Evolutionary conservation across 139 green algal genomes (phyloP), one percentile per base, ranked within the genome.

Genomic region (Ettlia oleoabundans): DNA sequence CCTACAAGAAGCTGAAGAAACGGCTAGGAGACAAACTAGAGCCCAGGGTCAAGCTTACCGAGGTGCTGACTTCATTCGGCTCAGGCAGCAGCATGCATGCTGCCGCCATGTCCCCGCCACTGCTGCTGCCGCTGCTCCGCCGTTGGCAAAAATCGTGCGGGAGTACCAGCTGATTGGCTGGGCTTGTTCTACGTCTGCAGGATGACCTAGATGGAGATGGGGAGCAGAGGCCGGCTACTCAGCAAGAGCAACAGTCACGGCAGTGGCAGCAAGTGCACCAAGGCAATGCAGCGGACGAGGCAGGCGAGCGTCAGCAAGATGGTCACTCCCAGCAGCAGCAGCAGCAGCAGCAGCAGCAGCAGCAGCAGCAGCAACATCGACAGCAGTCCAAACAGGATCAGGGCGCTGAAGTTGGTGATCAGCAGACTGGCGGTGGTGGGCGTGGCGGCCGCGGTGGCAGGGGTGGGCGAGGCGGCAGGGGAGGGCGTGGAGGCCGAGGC

Each of bases 1-100:
- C 72, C 24, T 84, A 82, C n/a, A 73, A 58, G 35, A 89, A 86
- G 66, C 65, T 89, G 3, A 83, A 86, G 55, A 61, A 65, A n/a
- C 40, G 41, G 38, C 51, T 86, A 51, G n/a, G 40, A 0, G 70
- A 67, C 42, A 63, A 66, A 40, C 69, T 71, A 4, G n/a, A 52
- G 43, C 52, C 68, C 1, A 22, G 24, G 9, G 4, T 28, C 35
- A 40, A 26, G 42, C 32, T 52, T 41, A 18, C 19, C 9, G 32
- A 53, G 64, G 77, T 83, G 64, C 40, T 10, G 47, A 10, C 47
- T 24, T n/a, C n/a, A 58, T 10, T 15, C 47, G 13, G 35, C 35
- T 37, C 3, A 32, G 22, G 13, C 15, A 13, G 3, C 26, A 19
- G 40, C 21, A 3, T 26, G 64, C 64, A 4, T 26, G 5, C 2